Evolutionary conservation across 208 protist species (phyloP).

Genomic region (Herpetomonas samuelpessoai): DNA sequence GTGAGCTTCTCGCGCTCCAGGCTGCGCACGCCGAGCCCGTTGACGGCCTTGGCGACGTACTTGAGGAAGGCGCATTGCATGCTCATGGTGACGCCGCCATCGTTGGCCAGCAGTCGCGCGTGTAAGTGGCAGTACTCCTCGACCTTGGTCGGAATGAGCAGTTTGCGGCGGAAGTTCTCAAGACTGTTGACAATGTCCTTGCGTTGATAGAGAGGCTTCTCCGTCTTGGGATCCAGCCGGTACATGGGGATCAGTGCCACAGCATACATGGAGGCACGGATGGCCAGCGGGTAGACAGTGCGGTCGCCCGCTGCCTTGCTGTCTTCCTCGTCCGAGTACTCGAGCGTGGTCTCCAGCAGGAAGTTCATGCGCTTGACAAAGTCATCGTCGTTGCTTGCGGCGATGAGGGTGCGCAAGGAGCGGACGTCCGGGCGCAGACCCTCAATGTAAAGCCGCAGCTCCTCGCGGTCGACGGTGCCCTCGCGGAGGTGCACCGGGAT

Average conservation of each 20-base stretch:
- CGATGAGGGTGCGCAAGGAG: slow-evolving; percentile 26
- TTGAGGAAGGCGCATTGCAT: slow-evolving; percentile 36
- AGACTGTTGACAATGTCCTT: slow-evolving; percentile 25
- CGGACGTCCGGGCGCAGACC: slow-evolving; percentile 18
- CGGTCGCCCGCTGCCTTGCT: background rate
- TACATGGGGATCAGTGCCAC: slow-evolving; percentile 46
- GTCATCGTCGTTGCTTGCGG: slow-evolving; percentile 19
- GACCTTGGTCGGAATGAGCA: slow-evolving; percentile 35
- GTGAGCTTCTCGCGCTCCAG: slow-evolving; percentile 28
- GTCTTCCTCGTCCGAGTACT: slow-evolving; percentile 18
- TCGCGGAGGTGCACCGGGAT: slow-evolving; percentile 18
- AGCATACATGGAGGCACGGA: slow-evolving; percentile 54
- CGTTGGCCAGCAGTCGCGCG: slow-evolving; percentile 54
- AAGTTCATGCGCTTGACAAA: background rate
- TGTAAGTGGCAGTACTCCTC: slow-evolving; percentile 65
- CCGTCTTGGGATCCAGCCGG: slow-evolving; percentile 21
- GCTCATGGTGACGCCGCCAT: slow-evolving; percentile 26
- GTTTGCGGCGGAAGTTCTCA: slow-evolving; percentile 16
- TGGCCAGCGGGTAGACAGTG: slow-evolving; percentile 33
- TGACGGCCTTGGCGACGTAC: slow-evolving; percentile 31
- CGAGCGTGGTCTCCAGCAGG: slow-evolving; percentile 2
- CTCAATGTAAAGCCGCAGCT: slow-evolving; percentile 14
- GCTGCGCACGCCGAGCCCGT: slow-evolving; percentile 13
- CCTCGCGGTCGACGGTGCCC: background rate
- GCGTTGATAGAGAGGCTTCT: slow-evolving; percentile 21